Conservation (phyloP, 2,329 filamentous ascomycete genomes). For the Verticillium isaacii region DNA sequence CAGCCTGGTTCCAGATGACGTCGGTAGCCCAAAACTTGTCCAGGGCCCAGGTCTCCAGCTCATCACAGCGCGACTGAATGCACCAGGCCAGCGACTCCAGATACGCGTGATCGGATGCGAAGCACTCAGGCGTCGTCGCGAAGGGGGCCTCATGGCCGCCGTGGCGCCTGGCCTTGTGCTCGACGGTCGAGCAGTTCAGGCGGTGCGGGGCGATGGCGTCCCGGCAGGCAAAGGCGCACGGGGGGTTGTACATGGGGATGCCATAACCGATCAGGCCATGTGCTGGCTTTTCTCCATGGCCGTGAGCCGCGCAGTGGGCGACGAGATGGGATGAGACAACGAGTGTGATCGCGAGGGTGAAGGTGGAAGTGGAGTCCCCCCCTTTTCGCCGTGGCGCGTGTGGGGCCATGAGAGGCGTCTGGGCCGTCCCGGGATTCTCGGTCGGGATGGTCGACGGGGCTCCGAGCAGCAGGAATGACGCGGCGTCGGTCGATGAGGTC, state of each 20-base stretch:
- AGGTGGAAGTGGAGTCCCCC: background rate
- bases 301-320: background rate
- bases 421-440: background rate
- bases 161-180: constrained; percentile 4
- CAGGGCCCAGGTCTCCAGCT: constrained; percentile 8
- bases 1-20: background rate
- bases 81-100: constrained; percentile 19
- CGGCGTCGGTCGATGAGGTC: background rate
- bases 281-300: background rate
- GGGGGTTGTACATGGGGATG: constrained; percentile 13
- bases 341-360: background rate
- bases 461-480: background rate
- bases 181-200: constrained; percentile 16
- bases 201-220: constrained; percentile 14
- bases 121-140: constrained; percentile 18
- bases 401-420: background rate
- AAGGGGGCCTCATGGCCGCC: constrained; percentile 5
- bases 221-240: constrained; percentile 23
- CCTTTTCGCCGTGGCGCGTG: background rate
- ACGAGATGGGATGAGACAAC: background rate
- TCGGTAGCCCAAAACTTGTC: constrained; percentile 5
- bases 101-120: constrained; percentile 19
- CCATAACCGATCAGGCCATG: constrained; percentile 11
- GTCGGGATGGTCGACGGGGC: background rate
- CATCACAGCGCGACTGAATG: constrained; percentile 18